phyloP scores from a whole-genome alignment of 1,139 yeast species.

The Candida mesenterica region DNA sequence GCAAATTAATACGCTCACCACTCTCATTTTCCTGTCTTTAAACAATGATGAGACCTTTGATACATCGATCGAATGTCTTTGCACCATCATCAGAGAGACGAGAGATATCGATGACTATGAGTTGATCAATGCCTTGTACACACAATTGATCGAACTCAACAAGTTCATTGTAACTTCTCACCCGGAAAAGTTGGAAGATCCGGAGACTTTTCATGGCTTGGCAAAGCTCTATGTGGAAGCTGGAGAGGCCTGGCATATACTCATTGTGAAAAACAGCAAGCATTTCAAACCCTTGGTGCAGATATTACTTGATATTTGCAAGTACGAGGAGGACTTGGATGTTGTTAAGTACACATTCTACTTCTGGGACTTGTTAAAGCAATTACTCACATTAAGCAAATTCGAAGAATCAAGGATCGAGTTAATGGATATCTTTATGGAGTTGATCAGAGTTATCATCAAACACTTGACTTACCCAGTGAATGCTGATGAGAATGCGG shows the following conservation, averaged over 20 bases:
- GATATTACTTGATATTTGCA: constrained; percentile 59
- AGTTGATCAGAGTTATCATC: constrained; percentile 66
- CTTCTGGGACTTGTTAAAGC: constrained; percentile 86
- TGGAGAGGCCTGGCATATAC: constrained; percentile 93
- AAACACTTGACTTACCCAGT: constrained; percentile 76
- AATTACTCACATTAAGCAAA: constrained; percentile 62
- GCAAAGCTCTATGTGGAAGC: constrained; percentile 86
- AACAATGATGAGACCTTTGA: constrained; percentile 70
- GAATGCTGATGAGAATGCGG: constrained; percentile 35
- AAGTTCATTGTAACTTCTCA: constrained; percentile 37
- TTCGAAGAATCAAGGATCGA: constrained; percentile 59
- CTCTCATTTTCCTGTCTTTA: constrained; percentile 68
- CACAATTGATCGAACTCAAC: constrained; percentile 62
- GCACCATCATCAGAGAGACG: constrained; percentile 78
- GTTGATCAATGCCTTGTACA: constrained; percentile 65
- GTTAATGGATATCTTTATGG: constrained; percentile 59
- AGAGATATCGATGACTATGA: constrained; percentile 65
- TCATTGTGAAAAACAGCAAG: constrained; percentile 71
- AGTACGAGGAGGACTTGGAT: constrained; percentile 78
- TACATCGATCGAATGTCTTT: constrained; percentile 81
- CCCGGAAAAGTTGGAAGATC: constrained; percentile 52
- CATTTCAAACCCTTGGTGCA: constrained; percentile 76
- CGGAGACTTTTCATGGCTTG: constrained; percentile 68
- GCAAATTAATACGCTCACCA: constrained; percentile 59
- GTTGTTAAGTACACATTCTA: constrained; percentile 87